Conservation (phyloP, 768 basidiomycete genomes). For the Lyophyllum semitale region DNA sequence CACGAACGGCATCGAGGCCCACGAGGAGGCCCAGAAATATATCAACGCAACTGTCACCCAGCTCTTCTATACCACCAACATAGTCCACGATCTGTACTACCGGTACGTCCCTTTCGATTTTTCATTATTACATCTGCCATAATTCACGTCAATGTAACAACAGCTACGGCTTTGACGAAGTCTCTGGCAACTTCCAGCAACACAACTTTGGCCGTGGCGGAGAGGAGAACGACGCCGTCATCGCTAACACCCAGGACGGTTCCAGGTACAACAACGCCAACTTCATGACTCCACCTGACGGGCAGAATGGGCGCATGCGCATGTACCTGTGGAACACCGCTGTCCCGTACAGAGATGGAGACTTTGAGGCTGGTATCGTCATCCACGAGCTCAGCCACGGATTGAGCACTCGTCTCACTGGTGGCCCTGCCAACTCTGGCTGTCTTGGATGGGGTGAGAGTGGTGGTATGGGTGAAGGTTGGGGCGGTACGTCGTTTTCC, state of each 20-base stretch:
- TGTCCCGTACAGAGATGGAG: conserved; percentile 89
- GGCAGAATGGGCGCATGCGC: conserved; percentile 87
- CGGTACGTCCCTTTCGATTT: conserved; percentile 35
- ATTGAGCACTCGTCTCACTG: conserved; percentile 90
- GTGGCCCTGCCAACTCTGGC: conserved; percentile 89
- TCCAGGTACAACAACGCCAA: conserved; percentile 91
- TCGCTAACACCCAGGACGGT: conserved; percentile 94
- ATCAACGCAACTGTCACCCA: conserved; percentile 88
- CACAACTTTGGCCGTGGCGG: conserved; percentile 95
- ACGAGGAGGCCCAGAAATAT: conserved; percentile 75
- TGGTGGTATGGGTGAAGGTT: conserved; percentile 98
- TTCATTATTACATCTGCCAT: not conserved
- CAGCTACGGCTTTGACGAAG: conserved; percentile 91
- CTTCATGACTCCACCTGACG: conserved; percentile 85
- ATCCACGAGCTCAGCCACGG: conserved; percentile 91
- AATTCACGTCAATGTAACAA: conserved; percentile 13
- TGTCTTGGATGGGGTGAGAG: conserved; percentile 95
- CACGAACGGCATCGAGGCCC: conserved; percentile 55
- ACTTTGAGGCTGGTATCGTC: conserved; percentile 95
- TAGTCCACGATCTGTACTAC: conserved; percentile 83
- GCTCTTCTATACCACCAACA: conserved; percentile 84
- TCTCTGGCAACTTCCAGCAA: conserved; percentile 95
- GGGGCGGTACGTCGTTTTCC: conserved; percentile 61
- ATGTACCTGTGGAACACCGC: conserved; percentile 97
- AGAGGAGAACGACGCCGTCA: conserved; percentile 83